A percentile compares a stretch with the other conserved stretches of the same genome.
These are phyloP conservation scores for Mortierella sp. DNA, from an alignment of 371 early-diverging fungal species.

Conservation along the genomic window DNA sequence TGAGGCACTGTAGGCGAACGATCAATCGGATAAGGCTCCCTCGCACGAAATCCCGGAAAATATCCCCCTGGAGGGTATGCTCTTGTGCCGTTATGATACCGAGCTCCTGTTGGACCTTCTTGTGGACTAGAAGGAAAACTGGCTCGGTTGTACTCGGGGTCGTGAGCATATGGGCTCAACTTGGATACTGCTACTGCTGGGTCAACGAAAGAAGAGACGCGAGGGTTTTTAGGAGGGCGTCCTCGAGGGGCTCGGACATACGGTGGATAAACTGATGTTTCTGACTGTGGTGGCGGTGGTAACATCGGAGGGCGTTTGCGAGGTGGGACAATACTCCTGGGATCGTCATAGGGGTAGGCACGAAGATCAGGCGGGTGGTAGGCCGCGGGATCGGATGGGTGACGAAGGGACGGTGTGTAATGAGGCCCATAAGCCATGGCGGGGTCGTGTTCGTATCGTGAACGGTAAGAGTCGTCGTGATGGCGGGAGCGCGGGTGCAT, in stretches of 20 bases:
- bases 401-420: neutral
- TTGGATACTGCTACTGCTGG: neutral
- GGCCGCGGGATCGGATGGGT: neutral
- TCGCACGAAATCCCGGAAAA: constrained; percentile 4
- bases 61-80: constrained; percentile 1
- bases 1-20: neutral
- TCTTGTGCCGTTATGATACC: neutral
- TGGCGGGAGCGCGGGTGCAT: constrained; percentile 1
- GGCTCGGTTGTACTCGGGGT: neutral
- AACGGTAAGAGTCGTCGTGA: neutral
- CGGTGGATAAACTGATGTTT: neutral
- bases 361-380: neutral
- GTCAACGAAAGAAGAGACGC: neutral
- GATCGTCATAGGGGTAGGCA: constrained; percentile 1
- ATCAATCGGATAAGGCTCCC: neutral
- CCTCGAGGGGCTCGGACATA: constrained; percentile 16
- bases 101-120: neutral
- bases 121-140: constrained; percentile 4
- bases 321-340: neutral
- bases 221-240: constrained; percentile 3
- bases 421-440: neutral
- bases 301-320: constrained; percentile 8
- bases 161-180: neutral
- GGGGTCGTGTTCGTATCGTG: constrained; percentile 9
- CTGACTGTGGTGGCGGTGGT: neutral